Base-by-base conservation (phyloP, 495 filamentous ascomycete genomes). In the Entonaema liquescens region DNA sequence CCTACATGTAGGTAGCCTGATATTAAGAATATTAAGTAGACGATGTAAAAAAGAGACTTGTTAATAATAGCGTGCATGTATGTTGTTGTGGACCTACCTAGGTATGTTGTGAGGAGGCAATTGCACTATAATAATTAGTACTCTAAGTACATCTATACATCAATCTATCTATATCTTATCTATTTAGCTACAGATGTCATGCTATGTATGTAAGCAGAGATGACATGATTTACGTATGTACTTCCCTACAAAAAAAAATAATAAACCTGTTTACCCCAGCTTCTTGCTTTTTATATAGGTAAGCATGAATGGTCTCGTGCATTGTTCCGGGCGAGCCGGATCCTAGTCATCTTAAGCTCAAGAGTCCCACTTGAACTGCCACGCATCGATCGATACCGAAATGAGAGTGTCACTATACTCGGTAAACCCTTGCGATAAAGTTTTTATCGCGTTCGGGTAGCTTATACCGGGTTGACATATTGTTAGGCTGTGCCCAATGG, bases 361-460 rank as follows among this genome's bases (percentile, higher is more conserved):
- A 21, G 21, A 31, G 58, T 7, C 21, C 65, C 65, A 68, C 58
- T 50, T 50, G 5, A 5, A 17, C 52, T 57, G 38, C 38, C 28
- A 38, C 38, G 3, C 47, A 42, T 38, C 50, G 36, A 62, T 56
- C 26, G 15, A 56, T 11, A 40, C 50, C 17, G 58, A 68, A 62
- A 68, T 68, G 58, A 68, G 58, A 62, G 17, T 33, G 25, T 13
- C 21, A 42, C 33, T 52, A 33, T 26, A 9, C 17, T 28, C 21
- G 9, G 28, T 42, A 35, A 52, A 53, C 56, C 47, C 56, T 54
- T 21, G 42, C 40, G 35, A 19, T 60, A 35, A 35, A 59, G 13
- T 23, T 58, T 53, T 17, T 50, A 13, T 53, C 25, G 29, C 13
- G 25, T 28, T 28, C 29, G 5, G 28, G 25, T 5, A 53, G 28